A percentile compares a stretch with the other conserved stretches of the same genome.
phyloP scores from a whole-genome alignment of 352 stramenopile species.

The Phytopythium vexans region DNA sequence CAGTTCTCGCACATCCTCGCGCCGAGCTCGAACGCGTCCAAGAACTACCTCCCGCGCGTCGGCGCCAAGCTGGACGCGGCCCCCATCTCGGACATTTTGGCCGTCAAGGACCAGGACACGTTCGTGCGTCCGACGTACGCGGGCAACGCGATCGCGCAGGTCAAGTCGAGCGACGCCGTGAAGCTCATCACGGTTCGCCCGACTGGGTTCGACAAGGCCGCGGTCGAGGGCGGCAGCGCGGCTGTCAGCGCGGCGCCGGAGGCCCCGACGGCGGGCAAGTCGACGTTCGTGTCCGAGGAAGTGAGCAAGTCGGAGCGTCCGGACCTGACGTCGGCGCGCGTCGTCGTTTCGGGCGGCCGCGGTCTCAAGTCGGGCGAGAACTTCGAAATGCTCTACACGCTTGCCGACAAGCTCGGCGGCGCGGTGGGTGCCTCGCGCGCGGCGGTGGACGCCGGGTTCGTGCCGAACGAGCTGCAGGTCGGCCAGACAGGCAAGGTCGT shows the following conservation, averaged over 20 bases:
- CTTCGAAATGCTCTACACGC: conserved; percentile 96
- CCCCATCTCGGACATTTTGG: conserved; percentile 96
- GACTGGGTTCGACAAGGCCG: conserved; percentile 98
- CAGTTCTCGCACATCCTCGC: conserved; percentile 93
- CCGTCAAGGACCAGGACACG: conserved; percentile 90
- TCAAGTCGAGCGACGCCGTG: conserved; percentile 87
- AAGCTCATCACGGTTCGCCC: conserved; percentile 96
- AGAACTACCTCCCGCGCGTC: conserved; percentile 96
- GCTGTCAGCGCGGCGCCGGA: conserved; percentile 63
- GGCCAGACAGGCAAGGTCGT: conserved; percentile 99
- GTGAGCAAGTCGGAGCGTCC: conserved; percentile 95
- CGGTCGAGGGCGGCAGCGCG: conserved; percentile 65
- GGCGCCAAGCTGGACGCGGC: conserved; percentile 93
- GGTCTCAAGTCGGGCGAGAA: conserved; percentile 98
- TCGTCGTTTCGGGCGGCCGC: conserved; percentile 96
- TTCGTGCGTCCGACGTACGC: conserved; percentile 91
- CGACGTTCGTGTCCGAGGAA: conserved; percentile 92
- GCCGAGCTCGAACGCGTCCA: conserved; percentile 93
- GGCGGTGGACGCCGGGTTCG: conserved; percentile 97
- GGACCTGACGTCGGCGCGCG: conserved; percentile 91
- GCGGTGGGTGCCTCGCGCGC: conserved; percentile 97
- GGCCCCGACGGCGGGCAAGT: conserved; percentile 57
- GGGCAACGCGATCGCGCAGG: conserved; percentile 83
- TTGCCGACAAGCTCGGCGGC: conserved; percentile 97
- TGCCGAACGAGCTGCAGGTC: conserved; percentile 99